Evolutionary conservation across 2,329 filamentous ascomycete species (phyloP), one percentile per base, ranked within the genome.

Genomic region (Aulographum hederae): DNA sequence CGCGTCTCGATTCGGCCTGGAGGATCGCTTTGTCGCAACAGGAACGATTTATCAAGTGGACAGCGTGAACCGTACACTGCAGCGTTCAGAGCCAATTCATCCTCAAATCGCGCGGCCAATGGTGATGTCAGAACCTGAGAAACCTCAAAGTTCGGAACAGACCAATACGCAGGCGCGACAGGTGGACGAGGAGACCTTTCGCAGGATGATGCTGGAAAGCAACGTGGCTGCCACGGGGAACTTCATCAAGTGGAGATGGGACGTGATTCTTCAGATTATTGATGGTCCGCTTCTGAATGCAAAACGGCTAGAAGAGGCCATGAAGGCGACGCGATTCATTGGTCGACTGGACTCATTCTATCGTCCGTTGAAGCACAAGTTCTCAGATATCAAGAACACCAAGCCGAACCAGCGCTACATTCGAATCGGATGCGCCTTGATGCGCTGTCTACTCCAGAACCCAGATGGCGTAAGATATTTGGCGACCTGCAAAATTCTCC

Each of bases 31-130:
- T 42, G 64, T 78, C 34, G 82, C 86, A 5, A 85, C 82, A 5
- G 76, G 82, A 5, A 91, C 91, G 13, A 81, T 98, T 10, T 98
- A 95, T 46, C 89, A 95, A 49, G 92, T 98, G 33, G 93, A 93
- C 56, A 94, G 86, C 48, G 84, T 98, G 41, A 98, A 86, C 51
- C 73, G 82, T 39, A 95, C 85, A 0, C 58, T 98, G 11, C 91
- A 91, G 47, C 69, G 84, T 35, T 91, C 81, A 30, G 69, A 71
- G 4, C 57, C 59, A n/a, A 48, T 11, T 23, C 6, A 12, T 45
- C 51, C 40, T 32, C 39, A 54, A 48, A 35, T 43, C 6, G 43
- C 38, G 29, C 52, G 51, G 33, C 37, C 43, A 13, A 44, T 32
- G 19, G 32, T 37, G 5, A 34, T 33, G n/a, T 38, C 32, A 15